These are phyloP conservation scores for Ogataea parapolymorpha DNA, from an alignment of 805 yeast species.

Conservation along the genomic window DNA sequence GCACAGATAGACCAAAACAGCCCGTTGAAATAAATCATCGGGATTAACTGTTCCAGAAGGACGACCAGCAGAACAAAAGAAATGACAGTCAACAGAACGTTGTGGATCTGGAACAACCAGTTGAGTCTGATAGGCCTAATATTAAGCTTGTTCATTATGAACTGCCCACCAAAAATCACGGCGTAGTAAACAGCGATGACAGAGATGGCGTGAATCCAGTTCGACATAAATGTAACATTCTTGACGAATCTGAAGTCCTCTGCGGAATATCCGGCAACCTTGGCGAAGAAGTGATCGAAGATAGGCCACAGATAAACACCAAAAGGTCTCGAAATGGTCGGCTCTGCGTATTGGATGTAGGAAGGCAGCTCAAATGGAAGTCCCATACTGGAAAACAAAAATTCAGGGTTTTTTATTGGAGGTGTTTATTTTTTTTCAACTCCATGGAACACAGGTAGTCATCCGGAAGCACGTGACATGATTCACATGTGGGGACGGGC, in stretches of 20 bases:
- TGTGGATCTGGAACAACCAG: slow-evolving; percentile 79
- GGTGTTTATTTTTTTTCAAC: slow-evolving; percentile 2
- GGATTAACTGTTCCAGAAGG: slow-evolving; percentile 80
- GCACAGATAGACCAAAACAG: slow-evolving; percentile 80
- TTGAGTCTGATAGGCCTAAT: slow-evolving; percentile 71
- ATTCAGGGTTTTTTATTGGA: slow-evolving; percentile 2
- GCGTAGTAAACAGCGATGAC: slow-evolving; percentile 66
- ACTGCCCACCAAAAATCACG: slow-evolving; percentile 83
- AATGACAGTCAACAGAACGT: slow-evolving; percentile 65
- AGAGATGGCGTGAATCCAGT: slow-evolving; percentile 50
- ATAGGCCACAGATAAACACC: slow-evolving; percentile 68
- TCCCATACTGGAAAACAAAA: slow-evolving; percentile 5
- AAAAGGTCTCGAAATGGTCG: slow-evolving; percentile 39
- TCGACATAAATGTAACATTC: slow-evolving; percentile 65
- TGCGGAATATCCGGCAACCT: slow-evolving; percentile 54
- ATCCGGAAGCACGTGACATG: background rate
- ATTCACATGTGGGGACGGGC: slow-evolving; percentile 1
- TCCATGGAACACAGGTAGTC: background rate
- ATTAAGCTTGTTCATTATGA: slow-evolving; percentile 46
- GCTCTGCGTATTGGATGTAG: slow-evolving; percentile 27
- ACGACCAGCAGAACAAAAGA: slow-evolving; percentile 67
- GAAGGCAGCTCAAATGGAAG: slow-evolving; percentile 20
- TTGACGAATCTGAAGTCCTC: slow-evolving; percentile 64
- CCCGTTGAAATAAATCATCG: slow-evolving; percentile 72
- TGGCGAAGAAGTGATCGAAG: slow-evolving; percentile 47